Evolutionary conservation across 2,329 filamentous ascomycete species (phyloP), one percentile per base, ranked within the genome.

Genomic region (Sphaceloma murrayae): DNA sequence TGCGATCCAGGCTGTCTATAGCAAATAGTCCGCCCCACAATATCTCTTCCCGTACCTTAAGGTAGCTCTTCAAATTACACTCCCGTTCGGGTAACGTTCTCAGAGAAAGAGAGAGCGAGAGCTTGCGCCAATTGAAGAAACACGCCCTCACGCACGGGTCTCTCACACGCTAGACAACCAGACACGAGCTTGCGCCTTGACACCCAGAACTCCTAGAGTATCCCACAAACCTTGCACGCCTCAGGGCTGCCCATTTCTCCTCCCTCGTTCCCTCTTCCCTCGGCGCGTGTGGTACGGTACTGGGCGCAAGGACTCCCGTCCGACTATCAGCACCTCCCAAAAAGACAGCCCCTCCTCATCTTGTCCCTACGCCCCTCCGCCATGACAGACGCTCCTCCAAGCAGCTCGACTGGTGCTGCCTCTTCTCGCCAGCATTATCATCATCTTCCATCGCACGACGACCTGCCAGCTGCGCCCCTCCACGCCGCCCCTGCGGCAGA

Each of bases 241-340:
- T n/a, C n/a, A n/a, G n/a, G n/a, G n/a, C n/a, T n/a, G n/a, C n/a
- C n/a, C n/a, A n/a, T n/a, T n/a, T n/a, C n/a, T n/a, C n/a, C n/a
- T n/a, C 21, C 36, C 27, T 40, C 36, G 27, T 29, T 40, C 43
- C 24, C 17, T 36, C 29, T 18, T 34, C 17, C 22, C 34, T 14
- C n/a, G 34, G 18, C n/a, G n/a, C n/a, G n/a, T 38, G 34, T n/a
- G 31, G 31, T 43, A 31, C 31, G 22, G n/a, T n/a, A n/a, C n/a
- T n/a, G n/a, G 40, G 33, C 40, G 40, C 40, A 43, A 43, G 32
- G 30, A 45, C 43, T 29, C 43, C 43, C 22, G 32, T 27, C 24
- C 16, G 5, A 13, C 27, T 5, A 26, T 9, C 34, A n/a, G n/a
- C n/a, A n/a, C n/a, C n/a, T n/a, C 13, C 13, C 11, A 22, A 38